These are phyloP conservation scores for Huiozyma sinensis DNA, from an alignment of 805 yeast species.

Conservation along the genomic window DNA sequence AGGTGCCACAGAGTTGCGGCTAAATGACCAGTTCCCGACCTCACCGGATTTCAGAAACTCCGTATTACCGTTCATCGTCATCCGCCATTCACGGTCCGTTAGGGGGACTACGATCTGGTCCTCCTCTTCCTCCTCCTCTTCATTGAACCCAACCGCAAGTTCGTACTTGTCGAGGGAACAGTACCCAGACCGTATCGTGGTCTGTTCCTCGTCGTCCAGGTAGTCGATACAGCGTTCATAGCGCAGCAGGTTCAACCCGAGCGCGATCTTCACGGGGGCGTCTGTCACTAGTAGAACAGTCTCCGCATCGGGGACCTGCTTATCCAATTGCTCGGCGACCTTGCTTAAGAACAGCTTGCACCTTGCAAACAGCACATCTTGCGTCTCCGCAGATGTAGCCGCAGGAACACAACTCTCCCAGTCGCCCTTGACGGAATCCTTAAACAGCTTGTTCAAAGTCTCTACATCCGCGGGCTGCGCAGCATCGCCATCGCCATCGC, in stretches of 20 bases:
- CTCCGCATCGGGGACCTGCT: slow-evolving; percentile 47
- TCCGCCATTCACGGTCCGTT: slow-evolving; percentile 38
- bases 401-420: slow-evolving; percentile 39
- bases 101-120: not conserved
- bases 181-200: slow-evolving; percentile 60
- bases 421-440: slow-evolving; percentile 31
- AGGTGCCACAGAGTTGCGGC: slow-evolving; percentile 17
- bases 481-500: slow-evolving; percentile 32
- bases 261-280: slow-evolving; percentile 85
- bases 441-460: slow-evolving; percentile 44
- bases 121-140: slow-evolving; percentile 10
- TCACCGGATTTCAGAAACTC: slow-evolving; percentile 67
- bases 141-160: slow-evolving; percentile 10
- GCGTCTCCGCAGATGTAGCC: slow-evolving; percentile 73
- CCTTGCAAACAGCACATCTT: slow-evolving; percentile 56
- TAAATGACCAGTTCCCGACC: slow-evolving; percentile 90
- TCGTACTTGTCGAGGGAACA: slow-evolving; percentile 69
- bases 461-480: slow-evolving; percentile 62
- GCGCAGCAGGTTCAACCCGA: slow-evolving; percentile 67
- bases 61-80: slow-evolving; percentile 62
- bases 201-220: slow-evolving; percentile 36
- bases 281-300: slow-evolving; percentile 72
- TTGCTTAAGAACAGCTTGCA: slow-evolving; percentile 41
- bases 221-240: slow-evolving; percentile 38
- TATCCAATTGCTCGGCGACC: slow-evolving; percentile 50